Evolutionary conservation across 306 rosid species (phyloP), one percentile per base, ranked within the genome.

Genomic region (Leucaena leucocephala): DNA sequence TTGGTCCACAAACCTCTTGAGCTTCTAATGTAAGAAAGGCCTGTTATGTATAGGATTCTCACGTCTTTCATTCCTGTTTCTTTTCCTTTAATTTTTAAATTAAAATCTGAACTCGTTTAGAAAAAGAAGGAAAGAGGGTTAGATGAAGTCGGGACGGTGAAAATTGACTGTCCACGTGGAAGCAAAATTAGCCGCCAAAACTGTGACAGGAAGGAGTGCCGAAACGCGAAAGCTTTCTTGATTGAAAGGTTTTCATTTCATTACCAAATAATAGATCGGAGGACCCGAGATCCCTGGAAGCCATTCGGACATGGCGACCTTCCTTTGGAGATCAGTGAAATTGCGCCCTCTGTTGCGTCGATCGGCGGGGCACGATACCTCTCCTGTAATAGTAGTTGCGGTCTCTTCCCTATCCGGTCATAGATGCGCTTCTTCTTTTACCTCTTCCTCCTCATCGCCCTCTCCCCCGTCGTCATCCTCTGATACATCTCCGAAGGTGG

Each of bases 401-500:
- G 68, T 19, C 52, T 63, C 58, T 19, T 67, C 64, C 21, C 43
- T 78, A 55, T 67, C 78, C 67, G 36, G 55, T 66, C 16, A 22
- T 66, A 63, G 85, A 52, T 77, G 34, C 50, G 55, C 78, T 8
- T 84, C 85, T 3, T 91, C 90, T 0, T 83, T 86, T 0, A 80
- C 90, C 0, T 81, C 90, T 0, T 89, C 89, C 0, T 55, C 83
- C 86, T 1, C n/a, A 14, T 27, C 82, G 17, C 44, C 87, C 0
- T 54, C 85, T 1, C 76, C 81, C 16, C 42, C 84, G 34, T 43
- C 86, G 2, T 33, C 88, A 0, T 38, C 89, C 15, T 77, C 92
- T 14, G 71, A 55, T 74, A 90, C 85, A 76, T 66, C 93, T 43
- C 36, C 82, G 14, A 90, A 87, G 77, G 17, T 86, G 58, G 93